phyloP scores from a whole-genome alignment of 805 yeast genomes.

The Nakazawaea holstii region DNA sequence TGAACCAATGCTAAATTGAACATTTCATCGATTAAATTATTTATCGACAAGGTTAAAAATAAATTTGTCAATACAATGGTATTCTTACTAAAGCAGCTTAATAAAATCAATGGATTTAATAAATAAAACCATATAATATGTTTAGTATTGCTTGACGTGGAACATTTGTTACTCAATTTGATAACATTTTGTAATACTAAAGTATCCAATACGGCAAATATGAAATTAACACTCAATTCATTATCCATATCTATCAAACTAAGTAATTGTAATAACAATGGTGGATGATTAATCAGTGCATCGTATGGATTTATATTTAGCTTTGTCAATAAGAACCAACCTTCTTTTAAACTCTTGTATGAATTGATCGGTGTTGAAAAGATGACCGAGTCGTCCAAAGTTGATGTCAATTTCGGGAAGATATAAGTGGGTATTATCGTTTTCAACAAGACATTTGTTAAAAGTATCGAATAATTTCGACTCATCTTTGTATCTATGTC shows the following conservation, averaged over 20 bases:
- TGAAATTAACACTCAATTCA: constrained; percentile 23
- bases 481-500: background rate
- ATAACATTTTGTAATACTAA: constrained; percentile 51
- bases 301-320: constrained; percentile 54
- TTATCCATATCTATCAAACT: constrained; percentile 27
- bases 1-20: constrained; percentile 40
- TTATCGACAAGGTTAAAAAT: constrained; percentile 42
- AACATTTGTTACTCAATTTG: constrained; percentile 33
- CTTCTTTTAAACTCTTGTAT: constrained; percentile 59
- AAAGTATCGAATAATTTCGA: constrained; percentile 8
- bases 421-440: constrained; percentile 18
- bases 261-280: constrained; percentile 55
- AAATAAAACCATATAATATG: constrained; percentile 47
- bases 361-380: constrained; percentile 73
- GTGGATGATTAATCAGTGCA: constrained; percentile 84
- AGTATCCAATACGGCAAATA: constrained; percentile 59
- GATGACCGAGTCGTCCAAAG: constrained; percentile 49
- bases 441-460: constrained; percentile 21
- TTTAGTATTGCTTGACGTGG: background rate
- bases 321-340: constrained; percentile 53
- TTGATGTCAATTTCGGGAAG: constrained; percentile 23
- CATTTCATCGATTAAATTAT: constrained; percentile 36
- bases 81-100: constrained; percentile 66
- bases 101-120: constrained; percentile 74
- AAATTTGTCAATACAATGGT: constrained; percentile 57